These are phyloP conservation scores for Colletotrichum australisinense DNA, from an alignment of 2,329 filamentous ascomycete species.

Conservation along the genomic window DNA sequence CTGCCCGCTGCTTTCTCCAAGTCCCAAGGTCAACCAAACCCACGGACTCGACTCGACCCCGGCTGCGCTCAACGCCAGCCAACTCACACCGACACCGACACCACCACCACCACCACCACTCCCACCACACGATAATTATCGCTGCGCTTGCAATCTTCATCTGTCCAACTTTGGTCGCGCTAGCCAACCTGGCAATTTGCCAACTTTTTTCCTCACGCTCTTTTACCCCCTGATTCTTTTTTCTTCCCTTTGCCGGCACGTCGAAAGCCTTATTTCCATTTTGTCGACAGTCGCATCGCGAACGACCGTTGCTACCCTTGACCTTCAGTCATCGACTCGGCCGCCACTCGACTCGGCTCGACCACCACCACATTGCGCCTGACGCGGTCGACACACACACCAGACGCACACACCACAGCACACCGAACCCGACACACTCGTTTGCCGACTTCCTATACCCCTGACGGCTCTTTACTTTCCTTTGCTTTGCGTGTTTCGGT, in stretches of 20 bases:
- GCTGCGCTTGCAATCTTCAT: slow-evolving; percentile 23
- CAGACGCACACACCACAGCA: background rate
- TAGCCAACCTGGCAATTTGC: slow-evolving; percentile 30
- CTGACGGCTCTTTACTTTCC: slow-evolving; percentile 6
- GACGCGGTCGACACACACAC: slow-evolving; percentile 7
- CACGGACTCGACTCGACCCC: slow-evolving; percentile 22
- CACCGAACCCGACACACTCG: slow-evolving; percentile 14
- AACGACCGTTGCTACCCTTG: background rate
- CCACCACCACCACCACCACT: too few species aligned
- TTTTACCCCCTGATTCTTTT: slow-evolving; percentile 23
- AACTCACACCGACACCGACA: slow-evolving; percentile 34
- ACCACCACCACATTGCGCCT: slow-evolving; percentile 17
- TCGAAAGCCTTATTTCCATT: background rate
- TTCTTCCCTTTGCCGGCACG: background rate
- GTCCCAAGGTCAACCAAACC: background rate
- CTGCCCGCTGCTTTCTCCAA: background rate
- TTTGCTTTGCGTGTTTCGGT: slow-evolving; percentile 19
- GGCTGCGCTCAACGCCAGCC: slow-evolving; percentile 33
- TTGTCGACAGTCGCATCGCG: slow-evolving; percentile 14
- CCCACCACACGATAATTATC: slow-evolving; percentile 10
- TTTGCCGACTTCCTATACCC: slow-evolving; percentile 1
- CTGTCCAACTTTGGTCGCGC: slow-evolving; percentile 20
- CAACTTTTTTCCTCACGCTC: slow-evolving; percentile 30
- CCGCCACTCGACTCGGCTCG: slow-evolving; percentile 11
- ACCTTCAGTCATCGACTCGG: background rate